A percentile compares a stretch with the other conserved stretches of the same genome.
phyloP scores from a whole-genome alignment of 352 stramenopile genomes.

The Phytopythium montanum region DNA sequence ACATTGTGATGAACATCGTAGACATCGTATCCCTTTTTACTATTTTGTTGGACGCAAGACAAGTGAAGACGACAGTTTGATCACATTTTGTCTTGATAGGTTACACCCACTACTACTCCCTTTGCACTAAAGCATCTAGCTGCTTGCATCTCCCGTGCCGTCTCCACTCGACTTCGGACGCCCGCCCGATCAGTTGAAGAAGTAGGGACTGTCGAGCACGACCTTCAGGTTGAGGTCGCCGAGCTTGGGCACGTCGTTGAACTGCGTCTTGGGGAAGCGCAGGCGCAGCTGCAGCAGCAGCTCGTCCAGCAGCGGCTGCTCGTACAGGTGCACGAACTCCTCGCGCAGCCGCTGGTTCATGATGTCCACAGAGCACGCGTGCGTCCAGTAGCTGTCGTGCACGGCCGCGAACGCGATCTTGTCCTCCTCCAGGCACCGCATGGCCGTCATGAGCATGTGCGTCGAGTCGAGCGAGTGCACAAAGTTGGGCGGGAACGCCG shows the following conservation, averaged over 20 bases:
- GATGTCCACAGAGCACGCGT: constrained; percentile 92
- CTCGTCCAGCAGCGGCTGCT: constrained; percentile 95
- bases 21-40: not conserved
- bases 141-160: not conserved
- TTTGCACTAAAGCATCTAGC: not conserved
- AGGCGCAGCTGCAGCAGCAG: constrained; percentile 91
- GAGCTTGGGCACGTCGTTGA: constrained; percentile 91
- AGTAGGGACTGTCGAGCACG: constrained; percentile 96
- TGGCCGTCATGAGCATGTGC: constrained; percentile 99
- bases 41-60: too few species aligned
- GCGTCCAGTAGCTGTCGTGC: constrained; percentile 99
- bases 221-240: constrained; percentile 94
- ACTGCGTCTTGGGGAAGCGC: constrained; percentile 94
- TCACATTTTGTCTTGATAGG: constrained; percentile 5
- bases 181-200: constrained; percentile 95
- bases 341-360: constrained; percentile 94
- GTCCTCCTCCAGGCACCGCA: constrained; percentile 91
- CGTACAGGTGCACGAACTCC: constrained; percentile 98
- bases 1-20: not conserved
- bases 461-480: constrained; percentile 99
- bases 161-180: not conserved
- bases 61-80: not conserved
- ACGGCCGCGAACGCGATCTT: constrained; percentile 96
- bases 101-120: not conserved
- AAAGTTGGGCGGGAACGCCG: constrained; percentile 99